Evolutionary conservation across 2,329 filamentous ascomycete species (phyloP).

Genomic region (Diplodia scrobiculata): DNA sequence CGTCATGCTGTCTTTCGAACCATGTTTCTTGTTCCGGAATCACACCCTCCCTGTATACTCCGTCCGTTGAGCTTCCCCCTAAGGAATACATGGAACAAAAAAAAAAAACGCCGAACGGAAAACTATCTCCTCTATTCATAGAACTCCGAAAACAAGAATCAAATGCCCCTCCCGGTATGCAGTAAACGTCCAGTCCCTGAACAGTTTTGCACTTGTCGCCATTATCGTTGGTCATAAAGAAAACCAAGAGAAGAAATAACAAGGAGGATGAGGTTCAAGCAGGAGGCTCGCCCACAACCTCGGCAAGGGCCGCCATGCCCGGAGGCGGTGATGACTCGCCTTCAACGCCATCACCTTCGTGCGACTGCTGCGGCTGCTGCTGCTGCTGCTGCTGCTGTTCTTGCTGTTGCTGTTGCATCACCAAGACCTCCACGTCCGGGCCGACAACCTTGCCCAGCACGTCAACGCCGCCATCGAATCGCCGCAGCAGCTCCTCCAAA

Average conservation of each 20-base stretch:
- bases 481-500: slow-evolving; percentile 43
- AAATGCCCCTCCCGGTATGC: background rate
- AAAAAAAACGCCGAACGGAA: background rate
- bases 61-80: background rate
- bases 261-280: background rate
- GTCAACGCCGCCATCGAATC: slow-evolving; percentile 43
- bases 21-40: background rate
- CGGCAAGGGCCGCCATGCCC: background rate
- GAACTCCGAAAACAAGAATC: background rate
- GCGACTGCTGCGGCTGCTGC: too few species aligned
- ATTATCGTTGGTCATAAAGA: background rate
- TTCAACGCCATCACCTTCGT: background rate
- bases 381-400: background rate
- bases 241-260: background rate
- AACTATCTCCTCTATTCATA: background rate
- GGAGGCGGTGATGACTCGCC: background rate
- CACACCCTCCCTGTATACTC: background rate
- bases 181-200: background rate
- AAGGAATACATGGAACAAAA: background rate
- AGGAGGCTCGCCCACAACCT: background rate
- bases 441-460: slow-evolving; percentile 42
- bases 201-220: background rate
- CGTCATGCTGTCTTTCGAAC: background rate
- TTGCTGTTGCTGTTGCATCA: background rate
- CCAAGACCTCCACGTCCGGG: slow-evolving; percentile 8